Evolutionary conservation across 352 stramenopile genomes (phyloP), one percentile per base, ranked within the genome.

Genomic region (Phytophthora litchii): DNA sequence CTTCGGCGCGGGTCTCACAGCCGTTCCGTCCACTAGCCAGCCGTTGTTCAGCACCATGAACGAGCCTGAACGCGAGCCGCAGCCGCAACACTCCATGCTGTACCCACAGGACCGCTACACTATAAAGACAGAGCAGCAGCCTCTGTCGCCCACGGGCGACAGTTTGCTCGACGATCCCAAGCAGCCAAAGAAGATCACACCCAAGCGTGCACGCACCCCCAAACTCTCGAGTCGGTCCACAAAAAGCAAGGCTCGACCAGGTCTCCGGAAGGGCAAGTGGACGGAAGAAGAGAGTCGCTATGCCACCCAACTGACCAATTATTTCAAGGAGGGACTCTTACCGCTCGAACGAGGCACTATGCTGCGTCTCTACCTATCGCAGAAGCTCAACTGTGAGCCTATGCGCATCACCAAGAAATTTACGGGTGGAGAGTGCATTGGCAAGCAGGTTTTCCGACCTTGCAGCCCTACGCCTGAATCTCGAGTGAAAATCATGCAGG

Each of bases 391-490:
- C 62, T 97, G 90, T 57, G 87, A 96, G 55, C 88, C 90, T 2
- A 97, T 97, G 90, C 83, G 90, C 43, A 96, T 97, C 67, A 96
- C 90, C 11, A 97, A 97, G 69, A 96, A 96, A 72, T 97, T 96
- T 64, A 95, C 89, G 5, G 90, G 90, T 25, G 86, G 81, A 45
- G 86, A 94, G 62, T 96, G 83, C 54, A 97, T 96, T 46, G 90
- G 90, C 36, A 97, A 97, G 69, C 86, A 94, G 59, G 84, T 94
- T 21, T 94, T 92, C 48, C 83, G 86, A 7, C 86, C 86, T 16
- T 88, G 80, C 63, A 86, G 64, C 31, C 72, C 80, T 21, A 91
- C 85, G 10, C 83, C 83, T 8, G 77, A 89, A 41, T 76, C 83
- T 17, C 70, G 76, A 9, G 78, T 87, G 31, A 72, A 79, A 12